These are phyloP conservation scores for Exophiala mesophila DNA, from an alignment of 2,329 filamentous ascomycete genomes.

Conservation along the genomic window DNA sequence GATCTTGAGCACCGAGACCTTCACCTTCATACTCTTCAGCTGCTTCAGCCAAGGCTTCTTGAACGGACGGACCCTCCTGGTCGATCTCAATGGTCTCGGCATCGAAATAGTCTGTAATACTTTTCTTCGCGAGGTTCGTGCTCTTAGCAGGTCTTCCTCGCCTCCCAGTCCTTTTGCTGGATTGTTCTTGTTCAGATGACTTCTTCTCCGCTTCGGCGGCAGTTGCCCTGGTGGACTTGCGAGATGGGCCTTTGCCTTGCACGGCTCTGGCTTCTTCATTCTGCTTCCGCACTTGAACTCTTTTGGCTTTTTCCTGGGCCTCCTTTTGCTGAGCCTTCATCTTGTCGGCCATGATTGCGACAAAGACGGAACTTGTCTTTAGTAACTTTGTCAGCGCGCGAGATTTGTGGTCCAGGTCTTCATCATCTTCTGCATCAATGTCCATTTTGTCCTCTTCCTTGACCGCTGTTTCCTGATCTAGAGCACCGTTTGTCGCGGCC, in stretches of 20 bases:
- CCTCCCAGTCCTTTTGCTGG: slow-evolving; percentile 21
- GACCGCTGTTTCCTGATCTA: slow-evolving; percentile 5
- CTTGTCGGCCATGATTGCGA: slow-evolving; percentile 47
- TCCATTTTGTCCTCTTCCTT: slow-evolving; percentile 19
- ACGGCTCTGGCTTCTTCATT: slow-evolving; percentile 29
- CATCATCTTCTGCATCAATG: slow-evolving; percentile 29
- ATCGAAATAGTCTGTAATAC: slow-evolving; percentile 57
- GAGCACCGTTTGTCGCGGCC: slow-evolving; percentile 2
- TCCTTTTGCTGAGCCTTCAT: slow-evolving; percentile 42
- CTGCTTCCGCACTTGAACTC: slow-evolving; percentile 34
- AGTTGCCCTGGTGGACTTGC: slow-evolving; percentile 20
- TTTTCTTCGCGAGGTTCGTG: slow-evolving; percentile 27
- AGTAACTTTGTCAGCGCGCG: slow-evolving; percentile 43
- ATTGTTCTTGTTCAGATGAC: slow-evolving; percentile 27
- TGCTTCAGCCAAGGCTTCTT: slow-evolving; percentile 55
- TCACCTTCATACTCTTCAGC: slow-evolving; percentile 54
- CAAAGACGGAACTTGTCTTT: slow-evolving; percentile 45
- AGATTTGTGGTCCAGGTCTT: slow-evolving; percentile 41
- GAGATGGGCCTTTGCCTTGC: slow-evolving; percentile 18
- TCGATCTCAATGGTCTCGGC: slow-evolving; percentile 54
- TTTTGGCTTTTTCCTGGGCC: slow-evolving; percentile 40
- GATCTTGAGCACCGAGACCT: slow-evolving; percentile 60
- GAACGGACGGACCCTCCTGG: slow-evolving; percentile 49
- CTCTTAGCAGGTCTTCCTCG: slow-evolving; percentile 29
- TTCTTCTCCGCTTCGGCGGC: slow-evolving; percentile 11